Evolutionary conservation across 2,329 filamentous ascomycete genomes (phyloP), one percentile per base, ranked within the genome.

Genomic region (Penicillium sp.): DNA sequence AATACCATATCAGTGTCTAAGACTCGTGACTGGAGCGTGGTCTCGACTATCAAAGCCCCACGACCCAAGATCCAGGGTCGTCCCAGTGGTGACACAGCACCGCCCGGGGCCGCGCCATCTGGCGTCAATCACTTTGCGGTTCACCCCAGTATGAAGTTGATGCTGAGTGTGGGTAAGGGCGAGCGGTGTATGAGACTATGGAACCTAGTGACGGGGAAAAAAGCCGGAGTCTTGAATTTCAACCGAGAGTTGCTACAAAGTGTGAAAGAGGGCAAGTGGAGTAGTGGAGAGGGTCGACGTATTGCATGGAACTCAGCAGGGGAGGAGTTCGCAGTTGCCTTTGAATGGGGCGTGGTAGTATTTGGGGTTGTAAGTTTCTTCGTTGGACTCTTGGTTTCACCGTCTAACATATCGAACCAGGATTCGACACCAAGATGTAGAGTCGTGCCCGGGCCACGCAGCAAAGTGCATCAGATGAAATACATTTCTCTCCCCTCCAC

Each of bases 161-260:
- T 96, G 85, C 79, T 98, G 43, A 93, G 80, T 52, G 88, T 96
- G 6, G 84, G 86, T 51, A 86, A 83, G 55, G 88, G 88, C 48
- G 92, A 98, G 69, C 81, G 80, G 48, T 87, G 82, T 57, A 93
- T 98, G 85, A 74, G 92, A 48, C 65, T 96, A 48, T 98, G 92
- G 92, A 96, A 98, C 58, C 64, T 98, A 47, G 88, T 96, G 49
- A 96, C 90, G 2, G 92, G 89, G 11, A 94, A 90, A 69, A 95
- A 95, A 69, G 89, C 89, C 1, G 87, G 89, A 18, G 89, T 95
- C 35, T 69, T 98, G 52, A 92, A 85, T 60, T 96, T 96, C 61
- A 77, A 76, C 48, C 74, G 77, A 40, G 77, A 82, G 0, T 74
- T 92, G 54, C 70, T 96, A 35, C 72, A 77, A 30, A 79, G 84